Evolutionary conservation across 2,329 filamentous ascomycete genomes (phyloP).

Genomic region (Grosmannia huntii): DNA sequence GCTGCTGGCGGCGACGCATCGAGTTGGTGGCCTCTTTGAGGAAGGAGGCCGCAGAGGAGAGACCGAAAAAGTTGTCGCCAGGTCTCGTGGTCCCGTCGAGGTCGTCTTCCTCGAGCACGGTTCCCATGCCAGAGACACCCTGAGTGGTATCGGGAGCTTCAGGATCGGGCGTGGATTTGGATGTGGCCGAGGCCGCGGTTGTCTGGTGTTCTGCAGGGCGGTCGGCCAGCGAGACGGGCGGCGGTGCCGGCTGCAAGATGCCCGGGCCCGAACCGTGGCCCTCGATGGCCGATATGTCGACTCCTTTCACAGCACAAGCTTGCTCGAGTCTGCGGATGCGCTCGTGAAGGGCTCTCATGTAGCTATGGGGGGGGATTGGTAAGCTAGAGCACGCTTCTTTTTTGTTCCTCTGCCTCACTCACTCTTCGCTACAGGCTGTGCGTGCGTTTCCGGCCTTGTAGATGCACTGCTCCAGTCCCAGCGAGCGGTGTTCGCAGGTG

Average conservation of each 20-base stretch:
- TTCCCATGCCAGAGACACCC: constrained; percentile 7
- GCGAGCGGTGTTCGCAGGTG: constrained; percentile 22
- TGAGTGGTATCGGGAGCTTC: neutral
- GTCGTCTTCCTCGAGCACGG: constrained; percentile 6
- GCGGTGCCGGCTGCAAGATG: neutral
- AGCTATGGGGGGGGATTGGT: neutral
- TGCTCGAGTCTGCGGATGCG: constrained; percentile 8
- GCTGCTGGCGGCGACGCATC: neutral
- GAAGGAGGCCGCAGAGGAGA: constrained; percentile 5
- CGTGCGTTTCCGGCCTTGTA: constrained; percentile 7
- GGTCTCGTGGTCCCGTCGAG: neutral
- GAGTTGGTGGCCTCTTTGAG: constrained; percentile 6
- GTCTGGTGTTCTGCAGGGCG: neutral
- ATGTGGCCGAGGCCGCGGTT: neutral
- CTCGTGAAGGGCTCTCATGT: constrained; percentile 8
- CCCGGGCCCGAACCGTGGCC: neutral
- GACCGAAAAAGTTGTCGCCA: constrained; percentile 4
- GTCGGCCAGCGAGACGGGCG: neutral
- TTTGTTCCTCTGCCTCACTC: neutral
- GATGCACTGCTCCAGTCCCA: constrained; percentile 8
- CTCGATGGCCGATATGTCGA: neutral
- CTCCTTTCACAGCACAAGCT: constrained; percentile 5
- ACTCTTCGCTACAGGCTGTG: constrained; percentile 8
- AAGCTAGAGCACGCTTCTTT: neutral
- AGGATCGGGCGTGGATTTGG: neutral